Percentiles rank a stretch among this genome's conserved stretches.
Evolutionary conservation across 1,139 yeast species (phyloP).

Genomic region (Geotrichum restrictum): DNA sequence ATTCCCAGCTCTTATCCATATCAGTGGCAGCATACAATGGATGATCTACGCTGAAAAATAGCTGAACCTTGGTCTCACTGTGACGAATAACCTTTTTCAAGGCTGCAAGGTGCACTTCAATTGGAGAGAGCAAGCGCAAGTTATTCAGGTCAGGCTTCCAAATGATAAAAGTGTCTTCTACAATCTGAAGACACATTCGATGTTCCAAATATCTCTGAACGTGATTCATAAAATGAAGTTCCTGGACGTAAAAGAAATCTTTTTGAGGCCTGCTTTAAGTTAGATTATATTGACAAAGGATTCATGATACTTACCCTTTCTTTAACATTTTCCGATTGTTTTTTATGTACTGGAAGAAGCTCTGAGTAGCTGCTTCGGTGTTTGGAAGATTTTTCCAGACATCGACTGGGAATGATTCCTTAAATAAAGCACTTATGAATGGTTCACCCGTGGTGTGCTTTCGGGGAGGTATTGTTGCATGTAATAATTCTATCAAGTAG

Average conservation of each 20-base stretch:
- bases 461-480: slow-evolving; percentile 14
- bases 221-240: slow-evolving; percentile 6
- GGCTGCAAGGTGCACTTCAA: slow-evolving; percentile 17
- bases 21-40: slow-evolving; percentile 16
- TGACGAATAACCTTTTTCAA: slow-evolving; percentile 5
- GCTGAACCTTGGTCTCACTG: slow-evolving; percentile 8
- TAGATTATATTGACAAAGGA: not conserved
- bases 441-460: slow-evolving; percentile 17
- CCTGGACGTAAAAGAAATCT: slow-evolving; percentile 9
- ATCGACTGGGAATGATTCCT: slow-evolving; percentile 7
- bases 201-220: slow-evolving; percentile 10
- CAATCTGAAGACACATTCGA: slow-evolving; percentile 14
- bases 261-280: slow-evolving; percentile 1
- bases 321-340: not conserved
- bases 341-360: slow-evolving; percentile 7
- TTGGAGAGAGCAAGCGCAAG: not conserved
- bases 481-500: slow-evolving; percentile 17
- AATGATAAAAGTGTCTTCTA: slow-evolving; percentile 15
- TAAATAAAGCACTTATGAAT: slow-evolving; percentile 15
- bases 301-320: slow-evolving; percentile 2
- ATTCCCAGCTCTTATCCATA: slow-evolving; percentile 5
- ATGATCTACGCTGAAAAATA: slow-evolving; percentile 12
- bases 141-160: slow-evolving; percentile 17
- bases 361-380: slow-evolving; percentile 5
- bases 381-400: slow-evolving; percentile 17